phyloP scores from a whole-genome alignment of 208 protist species.

The Acanthamoeba royreba region DNA sequence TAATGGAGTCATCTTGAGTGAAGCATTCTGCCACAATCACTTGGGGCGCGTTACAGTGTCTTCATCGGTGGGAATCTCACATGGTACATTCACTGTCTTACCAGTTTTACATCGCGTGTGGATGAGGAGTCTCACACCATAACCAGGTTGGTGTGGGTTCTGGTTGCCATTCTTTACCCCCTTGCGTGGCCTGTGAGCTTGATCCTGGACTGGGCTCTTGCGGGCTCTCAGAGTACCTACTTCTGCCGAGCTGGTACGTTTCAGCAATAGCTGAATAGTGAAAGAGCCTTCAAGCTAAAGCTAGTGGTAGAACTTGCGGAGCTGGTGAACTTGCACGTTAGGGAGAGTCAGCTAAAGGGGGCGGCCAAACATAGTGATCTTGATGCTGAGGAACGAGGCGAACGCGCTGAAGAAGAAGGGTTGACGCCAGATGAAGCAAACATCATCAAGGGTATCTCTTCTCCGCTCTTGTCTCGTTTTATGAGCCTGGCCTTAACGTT shows the following conservation, averaged over 20 bases:
- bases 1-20: not conserved
- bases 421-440: not conserved
- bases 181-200: slow-evolving; percentile 65
- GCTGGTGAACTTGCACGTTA: slow-evolving; percentile 51
- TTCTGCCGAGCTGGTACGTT: not conserved
- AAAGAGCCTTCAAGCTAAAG: not conserved
- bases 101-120: not conserved
- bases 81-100: not conserved
- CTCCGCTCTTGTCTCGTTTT: not conserved
- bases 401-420: not conserved
- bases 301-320: slow-evolving; percentile 53
- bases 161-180: slow-evolving; percentile 68
- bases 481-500: not conserved
- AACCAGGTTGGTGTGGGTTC: slow-evolving; percentile 57
- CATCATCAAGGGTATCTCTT: not conserved
- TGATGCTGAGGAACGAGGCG: not conserved
- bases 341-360: not conserved
- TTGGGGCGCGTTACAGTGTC: slow-evolving; percentile 67
- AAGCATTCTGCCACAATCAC: slow-evolving; percentile 41
- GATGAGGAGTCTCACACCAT: not conserved
- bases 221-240: slow-evolving; percentile 48
- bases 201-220: slow-evolving; percentile 70
- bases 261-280: not conserved
- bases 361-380: not conserved
- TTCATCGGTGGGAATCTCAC: slow-evolving; percentile 64